These are phyloP conservation scores for Penicillium nucicola DNA, from an alignment of 495 filamentous ascomycete genomes.

Conservation along the genomic window DNA sequence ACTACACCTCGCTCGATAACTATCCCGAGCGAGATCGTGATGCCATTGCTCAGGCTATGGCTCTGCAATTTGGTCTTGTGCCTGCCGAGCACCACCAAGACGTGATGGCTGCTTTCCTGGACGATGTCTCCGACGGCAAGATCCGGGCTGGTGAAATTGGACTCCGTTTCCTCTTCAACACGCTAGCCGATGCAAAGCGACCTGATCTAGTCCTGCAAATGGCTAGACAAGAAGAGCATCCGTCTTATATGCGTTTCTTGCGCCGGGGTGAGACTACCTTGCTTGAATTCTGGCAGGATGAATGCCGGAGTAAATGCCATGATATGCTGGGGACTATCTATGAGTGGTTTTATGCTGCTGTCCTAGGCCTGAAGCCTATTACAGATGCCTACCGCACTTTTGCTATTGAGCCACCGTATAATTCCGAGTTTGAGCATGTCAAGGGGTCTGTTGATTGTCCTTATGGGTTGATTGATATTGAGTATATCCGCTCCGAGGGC, in stretches of 20 bases:
- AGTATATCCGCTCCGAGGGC: slow-evolving; percentile 10
- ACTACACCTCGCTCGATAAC: slow-evolving; percentile 27
- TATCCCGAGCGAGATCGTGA: slow-evolving; percentile 19
- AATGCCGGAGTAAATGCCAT: slow-evolving; percentile 27
- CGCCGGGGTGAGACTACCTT: slow-evolving; percentile 27
- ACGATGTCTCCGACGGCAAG: slow-evolving; percentile 16
- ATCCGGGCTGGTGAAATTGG: slow-evolving; percentile 29
- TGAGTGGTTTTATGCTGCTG: slow-evolving; percentile 26
- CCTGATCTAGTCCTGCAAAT: slow-evolving; percentile 26
- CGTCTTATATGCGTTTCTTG: slow-evolving; percentile 29
- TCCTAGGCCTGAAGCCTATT: slow-evolving; percentile 22
- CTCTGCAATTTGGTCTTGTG: slow-evolving; percentile 23
- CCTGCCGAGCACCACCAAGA: slow-evolving; percentile 15
- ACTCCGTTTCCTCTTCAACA: slow-evolving; percentile 25
- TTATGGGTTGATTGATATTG: slow-evolving; percentile 20
- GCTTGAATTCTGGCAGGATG: slow-evolving; percentile 29
- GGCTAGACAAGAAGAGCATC: slow-evolving; percentile 29
- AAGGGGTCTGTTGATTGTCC: slow-evolving; percentile 25
- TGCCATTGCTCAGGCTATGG: slow-evolving; percentile 23
- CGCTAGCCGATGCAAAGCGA: slow-evolving; percentile 20
- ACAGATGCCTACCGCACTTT: slow-evolving; percentile 21
- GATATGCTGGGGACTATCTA: slow-evolving; percentile 34
- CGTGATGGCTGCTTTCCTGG: slow-evolving; percentile 23
- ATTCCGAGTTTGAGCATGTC: slow-evolving; percentile 22
- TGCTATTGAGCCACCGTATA: slow-evolving; percentile 18